Base-by-base conservation (phyloP, 768 basidiomycete genomes). In the Mycena amicta region DNA sequence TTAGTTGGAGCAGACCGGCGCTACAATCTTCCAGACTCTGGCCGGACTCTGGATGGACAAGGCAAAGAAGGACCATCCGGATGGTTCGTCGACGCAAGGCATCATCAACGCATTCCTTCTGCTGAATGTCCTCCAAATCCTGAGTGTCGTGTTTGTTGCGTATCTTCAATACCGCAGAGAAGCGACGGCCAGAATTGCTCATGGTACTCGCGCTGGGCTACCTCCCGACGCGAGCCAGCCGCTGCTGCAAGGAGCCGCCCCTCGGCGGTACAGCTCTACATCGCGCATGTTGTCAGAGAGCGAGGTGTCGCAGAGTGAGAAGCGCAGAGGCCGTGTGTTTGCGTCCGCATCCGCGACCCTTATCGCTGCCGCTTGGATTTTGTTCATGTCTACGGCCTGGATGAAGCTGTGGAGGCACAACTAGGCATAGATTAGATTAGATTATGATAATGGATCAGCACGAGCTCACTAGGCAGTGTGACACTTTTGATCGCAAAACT, bases 1-100 rank as follows among this genome's bases (percentile, higher is more conserved):
- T 43, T 12, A 91, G 89, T 75, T 92, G 57, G 90, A 92, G 67
- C 85, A 89, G 70, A 84, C 86, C 2, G 89, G 89, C 1, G 83
- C 87, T 3, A 88, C 87, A 0, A 81, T 90, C 53, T 83, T 86
- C 56, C 87, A 91, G 63, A 90, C 88, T 0, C 66, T 91, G 12
- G 81, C 88, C n/a, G 90, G 90, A 45, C 74, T 90, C 28, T 72
- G 82, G 23, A 78, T 92, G 13, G 90, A 92, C 67, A 73, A 68
- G 37, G 63, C 66, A 30, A 72, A 71, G 53, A 74, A 72, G 49
- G 68, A 70, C 37, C 23, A 66, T 69, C 60, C 57, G 53, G 40
- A 59, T 18, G 40, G 68, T 68, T 62, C 64, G 53, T 30, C 56
- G 27, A 51, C 39, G 45, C 54, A 63, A 25, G 56, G 28, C 26